A percentile compares a stretch with the other conserved stretches of the same genome.
phyloP scores from a whole-genome alignment of 768 basidiomycete genomes.

The Calocera cornea region DNA sequence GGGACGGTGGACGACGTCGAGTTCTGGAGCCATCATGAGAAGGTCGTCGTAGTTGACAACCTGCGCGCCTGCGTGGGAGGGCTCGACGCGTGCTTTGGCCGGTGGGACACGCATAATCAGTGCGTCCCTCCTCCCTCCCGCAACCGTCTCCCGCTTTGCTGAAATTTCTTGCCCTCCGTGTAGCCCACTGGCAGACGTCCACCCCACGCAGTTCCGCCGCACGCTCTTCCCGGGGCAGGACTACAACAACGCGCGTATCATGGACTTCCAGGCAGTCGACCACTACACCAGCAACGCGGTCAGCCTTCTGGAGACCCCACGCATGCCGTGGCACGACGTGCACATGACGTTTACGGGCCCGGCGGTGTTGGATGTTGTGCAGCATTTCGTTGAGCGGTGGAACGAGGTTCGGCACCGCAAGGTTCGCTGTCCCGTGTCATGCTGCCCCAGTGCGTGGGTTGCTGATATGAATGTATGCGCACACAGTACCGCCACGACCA shows the following conservation, averaged over 20 bases:
- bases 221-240: conserved; percentile 90
- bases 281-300: conserved; percentile 60
- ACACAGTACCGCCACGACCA: neutral
- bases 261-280: conserved; percentile 70
- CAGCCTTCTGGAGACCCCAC: conserved; percentile 49
- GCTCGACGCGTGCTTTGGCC: conserved; percentile 89
- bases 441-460: neutral
- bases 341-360: conserved; percentile 77
- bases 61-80: conserved; percentile 76
- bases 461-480: neutral
- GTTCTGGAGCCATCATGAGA: conserved; percentile 91
- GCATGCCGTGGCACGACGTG: conserved; percentile 87
- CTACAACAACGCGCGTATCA: conserved; percentile 78
- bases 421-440: conserved; percentile 26
- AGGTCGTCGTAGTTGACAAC: conserved; percentile 76
- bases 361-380: conserved; percentile 76
- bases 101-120: conserved; percentile 88
- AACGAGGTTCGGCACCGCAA: conserved; percentile 80
- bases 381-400: conserved; percentile 76
- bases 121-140: conserved; percentile 7
- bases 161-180: neutral
- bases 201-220: conserved; percentile 67
- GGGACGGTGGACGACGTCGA: conserved; percentile 58
- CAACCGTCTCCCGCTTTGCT: neutral
- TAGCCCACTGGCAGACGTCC: conserved; percentile 74